Base-by-base conservation (phyloP, 2,329 filamentous ascomycete species). In the Diaporthe capsici region DNA sequence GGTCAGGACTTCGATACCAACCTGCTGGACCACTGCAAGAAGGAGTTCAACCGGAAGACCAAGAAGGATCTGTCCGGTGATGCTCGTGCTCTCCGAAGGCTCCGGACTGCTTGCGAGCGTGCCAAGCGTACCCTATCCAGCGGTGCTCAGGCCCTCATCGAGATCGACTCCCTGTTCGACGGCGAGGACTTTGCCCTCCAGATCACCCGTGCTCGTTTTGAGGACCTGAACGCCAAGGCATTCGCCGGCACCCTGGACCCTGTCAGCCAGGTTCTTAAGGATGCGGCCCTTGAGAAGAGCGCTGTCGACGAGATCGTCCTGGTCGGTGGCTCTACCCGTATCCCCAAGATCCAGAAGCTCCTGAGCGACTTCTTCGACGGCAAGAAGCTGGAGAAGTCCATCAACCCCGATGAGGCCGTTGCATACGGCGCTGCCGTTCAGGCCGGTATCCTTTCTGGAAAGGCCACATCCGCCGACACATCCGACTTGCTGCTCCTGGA, bases 311-410 rank as follows among this genome's bases (percentile, higher is more conserved):
- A 99, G 91, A 98, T 99, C 80, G 97, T 99, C 82, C 94, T 99
- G 83, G 97, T 99, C 84, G 97, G 97, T 92, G 97, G 97, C 82
- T 98, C 96, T 79, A 99, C 97, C 84, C 97, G 97, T 95, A 99
- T 99, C 82, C 97, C 97, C 84, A 93, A 93, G 86, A 98, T 99
- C 87, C 97, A 99, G 93, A 98, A 98, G 92, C 94, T 99, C 80
- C 93, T 99, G 81, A 96, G 93, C 89, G 97, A 99, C 88, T 98
- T 96, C 92, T 99, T 99, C 90, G 94, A 97, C 86, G 96, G 96
- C 88, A 99, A 99, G 95, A 98, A 99, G 94, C 95, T 98, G 81
- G 96, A 98, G 92, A 98, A 98, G 92, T 97, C 94, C 91, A 98
- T 98, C 90, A 99, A 99, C 92, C 97, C 97, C 83, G 97, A 99